These are phyloP conservation scores for Zygosaccharomyces bailii DNA, from an alignment of 805 yeast species.

Conservation along the genomic window DNA sequence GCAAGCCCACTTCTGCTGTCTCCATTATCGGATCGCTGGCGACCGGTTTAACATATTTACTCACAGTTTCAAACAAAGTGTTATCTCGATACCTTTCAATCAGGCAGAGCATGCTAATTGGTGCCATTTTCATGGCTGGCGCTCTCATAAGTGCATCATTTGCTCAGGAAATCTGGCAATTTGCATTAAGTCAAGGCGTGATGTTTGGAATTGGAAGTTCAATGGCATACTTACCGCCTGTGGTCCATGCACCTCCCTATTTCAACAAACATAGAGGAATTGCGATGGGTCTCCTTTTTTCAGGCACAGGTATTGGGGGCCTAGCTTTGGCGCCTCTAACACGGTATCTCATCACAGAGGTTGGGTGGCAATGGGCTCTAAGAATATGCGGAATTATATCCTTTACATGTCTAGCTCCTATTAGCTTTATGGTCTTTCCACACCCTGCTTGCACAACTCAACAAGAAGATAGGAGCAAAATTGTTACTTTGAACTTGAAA, in stretches of 20 bases:
- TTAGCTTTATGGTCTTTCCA: not conserved
- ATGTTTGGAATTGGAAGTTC: conserved; percentile 38
- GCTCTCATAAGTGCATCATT: conserved; percentile 35
- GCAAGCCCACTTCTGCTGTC: conserved; percentile 28
- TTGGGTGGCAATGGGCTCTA: conserved; percentile 39
- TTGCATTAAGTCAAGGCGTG: conserved; percentile 36
- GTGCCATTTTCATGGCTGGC: conserved; percentile 28
- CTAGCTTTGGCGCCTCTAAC: conserved; percentile 34
- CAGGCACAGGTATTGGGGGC: conserved; percentile 40
- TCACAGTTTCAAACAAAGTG: conserved; percentile 31
- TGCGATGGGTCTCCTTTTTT: conserved; percentile 38
- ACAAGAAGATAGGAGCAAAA: not conserved
- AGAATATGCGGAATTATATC: conserved; percentile 34
- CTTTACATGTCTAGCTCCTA: conserved; percentile 12
- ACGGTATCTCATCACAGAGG: conserved; percentile 24
- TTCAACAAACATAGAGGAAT: conserved; percentile 34
- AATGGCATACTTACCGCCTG: conserved; percentile 36
- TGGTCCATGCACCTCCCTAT: conserved; percentile 36
- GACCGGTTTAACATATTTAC: conserved; percentile 33
- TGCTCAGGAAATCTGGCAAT: conserved; percentile 26
- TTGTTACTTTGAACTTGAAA: not conserved
- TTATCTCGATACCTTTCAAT: conserved; percentile 10
- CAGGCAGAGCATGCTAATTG: conserved; percentile 12
- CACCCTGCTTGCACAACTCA: not conserved
- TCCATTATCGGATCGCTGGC: conserved; percentile 38